phyloP scores from a whole-genome alignment of 306 rosid genomes.

The Ammopiptanthus mongolicus region DNA sequence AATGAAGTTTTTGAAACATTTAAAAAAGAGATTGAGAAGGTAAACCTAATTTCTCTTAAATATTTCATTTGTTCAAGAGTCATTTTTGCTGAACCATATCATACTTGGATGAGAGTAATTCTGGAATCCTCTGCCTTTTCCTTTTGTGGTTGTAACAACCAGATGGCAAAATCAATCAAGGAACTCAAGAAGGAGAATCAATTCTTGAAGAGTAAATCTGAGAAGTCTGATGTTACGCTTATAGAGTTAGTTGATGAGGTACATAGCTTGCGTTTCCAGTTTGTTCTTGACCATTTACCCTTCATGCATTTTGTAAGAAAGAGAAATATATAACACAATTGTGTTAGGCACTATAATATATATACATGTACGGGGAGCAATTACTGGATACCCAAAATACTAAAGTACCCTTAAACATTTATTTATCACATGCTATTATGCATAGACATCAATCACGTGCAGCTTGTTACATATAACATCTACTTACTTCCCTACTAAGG shows the following conservation, averaged over 20 bases:
- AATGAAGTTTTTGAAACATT: conserved; percentile 89
- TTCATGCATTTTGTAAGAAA: background rate
- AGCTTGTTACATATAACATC: too few relatives aligned
- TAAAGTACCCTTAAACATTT: too few relatives aligned
- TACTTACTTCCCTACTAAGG: too few relatives aligned
- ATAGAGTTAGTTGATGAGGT: conserved; percentile 90
- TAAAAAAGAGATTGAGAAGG: conserved; percentile 90
- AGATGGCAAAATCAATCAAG: conserved; percentile 95
- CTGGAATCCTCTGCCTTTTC: conserved; percentile 15
- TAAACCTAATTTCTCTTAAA: conserved; percentile 24
- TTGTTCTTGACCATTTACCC: background rate
- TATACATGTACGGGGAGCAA: background rate
- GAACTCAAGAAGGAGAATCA: conserved; percentile 92
- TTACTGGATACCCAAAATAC: too few relatives aligned
- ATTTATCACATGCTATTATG: too few relatives aligned
- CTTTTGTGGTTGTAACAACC: conserved; percentile 25
- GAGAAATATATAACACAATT: background rate
- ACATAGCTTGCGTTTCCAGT: background rate
- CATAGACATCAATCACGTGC: too few relatives aligned
- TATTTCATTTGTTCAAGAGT: conserved; percentile 3
- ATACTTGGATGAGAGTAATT: background rate
- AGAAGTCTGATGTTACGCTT: conserved; percentile 78
- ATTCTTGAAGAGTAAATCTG: conserved; percentile 86
- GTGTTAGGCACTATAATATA: background rate
- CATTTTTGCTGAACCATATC: conserved; percentile 19